Conservation (phyloP, 1,284 basidiomycete genomes). For the Rhodotorula sp. region DNA sequence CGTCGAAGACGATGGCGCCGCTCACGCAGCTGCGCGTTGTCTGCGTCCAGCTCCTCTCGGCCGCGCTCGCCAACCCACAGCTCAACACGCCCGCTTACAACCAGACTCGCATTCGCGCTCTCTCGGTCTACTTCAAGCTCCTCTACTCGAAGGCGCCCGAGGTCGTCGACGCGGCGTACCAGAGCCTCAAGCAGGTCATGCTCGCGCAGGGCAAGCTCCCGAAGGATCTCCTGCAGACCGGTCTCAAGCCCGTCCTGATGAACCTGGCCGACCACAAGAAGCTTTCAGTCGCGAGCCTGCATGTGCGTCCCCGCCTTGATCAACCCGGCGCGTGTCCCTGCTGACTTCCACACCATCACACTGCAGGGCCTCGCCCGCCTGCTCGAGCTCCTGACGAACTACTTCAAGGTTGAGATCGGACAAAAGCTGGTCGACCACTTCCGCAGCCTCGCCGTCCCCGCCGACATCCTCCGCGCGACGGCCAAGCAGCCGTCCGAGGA, state of each 20-base stretch:
- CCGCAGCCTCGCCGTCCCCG: conserved; percentile 76
- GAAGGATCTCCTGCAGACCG: conserved; percentile 92
- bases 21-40: conserved; percentile 91
- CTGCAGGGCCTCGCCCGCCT: conserved; percentile 87
- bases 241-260: conserved; percentile 93
- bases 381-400: conserved; percentile 91
- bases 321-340: too few relatives aligned
- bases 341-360: too few relatives aligned
- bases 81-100: conserved; percentile 77
- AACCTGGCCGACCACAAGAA: conserved; percentile 96
- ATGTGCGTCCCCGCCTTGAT: conserved; percentile 14
- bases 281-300: conserved; percentile 88
- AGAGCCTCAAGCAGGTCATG: conserved; percentile 86
- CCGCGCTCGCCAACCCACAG: conserved; percentile 91
- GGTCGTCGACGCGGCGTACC: conserved; percentile 94
- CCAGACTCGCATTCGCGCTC: conserved; percentile 70
- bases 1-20: conserved; percentile 78
- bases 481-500: conserved; percentile 77
- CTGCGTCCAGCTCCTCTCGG: conserved; percentile 88
- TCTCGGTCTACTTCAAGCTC: conserved; percentile 91
- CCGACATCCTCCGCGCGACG: conserved; percentile 76
- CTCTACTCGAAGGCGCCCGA: conserved; percentile 91
- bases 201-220: conserved; percentile 89
- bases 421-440: conserved; percentile 97
- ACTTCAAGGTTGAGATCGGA: conserved; percentile 99